These are phyloP conservation scores for Apiospora hydei DNA, from an alignment of 2,329 filamentous ascomycete species.

Conservation along the genomic window DNA sequence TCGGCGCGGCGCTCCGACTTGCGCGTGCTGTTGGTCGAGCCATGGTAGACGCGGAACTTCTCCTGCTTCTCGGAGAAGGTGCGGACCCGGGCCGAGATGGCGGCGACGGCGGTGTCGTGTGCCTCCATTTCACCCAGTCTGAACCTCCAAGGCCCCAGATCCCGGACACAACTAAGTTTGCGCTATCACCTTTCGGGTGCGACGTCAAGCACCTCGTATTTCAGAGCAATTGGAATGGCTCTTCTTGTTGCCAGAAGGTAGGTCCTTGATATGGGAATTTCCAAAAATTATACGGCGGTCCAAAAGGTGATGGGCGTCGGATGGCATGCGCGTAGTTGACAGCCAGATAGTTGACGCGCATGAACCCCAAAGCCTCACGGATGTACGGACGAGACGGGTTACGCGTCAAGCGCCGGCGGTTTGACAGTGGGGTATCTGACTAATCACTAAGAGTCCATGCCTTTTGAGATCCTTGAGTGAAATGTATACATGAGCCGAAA, in stretches of 20 bases:
- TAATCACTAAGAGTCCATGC: slow-evolving; percentile 3
- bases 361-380: slow-evolving; percentile 1
- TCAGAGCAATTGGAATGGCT: neutral
- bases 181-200: neutral
- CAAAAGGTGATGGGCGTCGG: neutral
- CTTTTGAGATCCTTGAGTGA: neutral
- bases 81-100: slow-evolving; percentile 52
- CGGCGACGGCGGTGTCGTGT: slow-evolving; percentile 52
- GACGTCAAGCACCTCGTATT: neutral
- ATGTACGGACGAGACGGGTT: slow-evolving; percentile 1
- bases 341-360: neutral
- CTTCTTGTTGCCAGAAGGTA: neutral
- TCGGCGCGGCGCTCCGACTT: slow-evolving; percentile 55
- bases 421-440: slow-evolving; percentile 17
- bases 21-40: slow-evolving; percentile 79
- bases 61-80: slow-evolving; percentile 51
- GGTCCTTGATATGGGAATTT: neutral
- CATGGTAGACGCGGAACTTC: slow-evolving; percentile 79
- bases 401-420: slow-evolving; percentile 17
- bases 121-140: slow-evolving; percentile 46
- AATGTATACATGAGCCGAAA: neutral
- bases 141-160: neutral
- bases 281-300: neutral
- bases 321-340: neutral
- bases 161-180: neutral